Conservation (phyloP, 2,329 filamentous ascomycete species). For the Beauveria australis region DNA sequence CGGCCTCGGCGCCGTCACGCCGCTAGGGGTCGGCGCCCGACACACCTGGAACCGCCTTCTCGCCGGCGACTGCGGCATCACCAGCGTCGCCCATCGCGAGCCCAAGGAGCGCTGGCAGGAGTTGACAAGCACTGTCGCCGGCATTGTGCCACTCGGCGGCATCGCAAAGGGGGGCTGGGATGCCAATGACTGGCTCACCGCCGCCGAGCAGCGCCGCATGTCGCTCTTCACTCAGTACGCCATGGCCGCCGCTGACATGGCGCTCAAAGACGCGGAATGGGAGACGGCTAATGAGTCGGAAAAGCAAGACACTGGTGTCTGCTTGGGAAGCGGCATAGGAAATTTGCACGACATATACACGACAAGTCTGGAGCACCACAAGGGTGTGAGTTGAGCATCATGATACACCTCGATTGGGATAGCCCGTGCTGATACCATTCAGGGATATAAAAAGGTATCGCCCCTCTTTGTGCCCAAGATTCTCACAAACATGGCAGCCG, state of each 20-base stretch:
- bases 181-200: slow-evolving; percentile 44
- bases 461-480: slow-evolving; percentile 89
- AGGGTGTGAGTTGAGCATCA: slow-evolving; percentile 46
- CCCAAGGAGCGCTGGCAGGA: slow-evolving; percentile 53
- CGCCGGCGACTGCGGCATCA: slow-evolving; percentile 70
- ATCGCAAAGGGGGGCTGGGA: slow-evolving; percentile 39
- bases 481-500: slow-evolving; percentile 89
- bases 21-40: slow-evolving; percentile 70
- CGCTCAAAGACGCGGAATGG: slow-evolving; percentile 76
- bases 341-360: slow-evolving; percentile 86
- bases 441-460: slow-evolving; percentile 91
- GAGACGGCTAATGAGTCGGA: slow-evolving; percentile 51
- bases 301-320: slow-evolving; percentile 75
- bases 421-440: neutral
- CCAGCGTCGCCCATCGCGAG: slow-evolving; percentile 57
- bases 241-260: slow-evolving; percentile 77
- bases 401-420: neutral
- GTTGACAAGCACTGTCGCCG: slow-evolving; percentile 79
- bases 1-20: slow-evolving; percentile 73
- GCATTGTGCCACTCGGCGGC: slow-evolving; percentile 55
- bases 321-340: slow-evolving; percentile 90
- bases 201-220: slow-evolving; percentile 63
- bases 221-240: slow-evolving; percentile 91
- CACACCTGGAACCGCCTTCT: slow-evolving; percentile 76
- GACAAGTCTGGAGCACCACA: slow-evolving; percentile 68